Evolutionary conservation across 768 basidiomycete species (phyloP).

Genomic region (Suillus variegatus): DNA sequence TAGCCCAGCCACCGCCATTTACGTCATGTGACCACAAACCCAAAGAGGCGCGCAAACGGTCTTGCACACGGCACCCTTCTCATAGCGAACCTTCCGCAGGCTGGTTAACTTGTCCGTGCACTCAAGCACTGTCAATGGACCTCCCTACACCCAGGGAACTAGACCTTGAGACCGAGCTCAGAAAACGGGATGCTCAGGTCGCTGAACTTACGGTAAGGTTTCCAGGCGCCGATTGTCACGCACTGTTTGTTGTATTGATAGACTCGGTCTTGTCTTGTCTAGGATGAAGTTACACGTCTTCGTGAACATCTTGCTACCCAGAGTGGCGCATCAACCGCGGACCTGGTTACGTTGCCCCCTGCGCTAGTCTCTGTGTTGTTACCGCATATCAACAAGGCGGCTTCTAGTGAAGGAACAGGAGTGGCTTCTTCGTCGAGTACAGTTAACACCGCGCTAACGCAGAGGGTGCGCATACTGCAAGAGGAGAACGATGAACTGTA

Average conservation of each 20-base stretch:
- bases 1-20: conserved; percentile 17
- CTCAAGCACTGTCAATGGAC: conserved; percentile 47
- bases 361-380: conserved; percentile 67
- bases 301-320: conserved; percentile 66
- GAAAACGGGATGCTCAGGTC: conserved; percentile 73
- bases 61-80: conserved; percentile 26
- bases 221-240: conserved; percentile 22
- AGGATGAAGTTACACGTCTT: conserved; percentile 76
- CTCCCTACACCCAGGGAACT: conserved; percentile 75
- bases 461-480: conserved; percentile 70
- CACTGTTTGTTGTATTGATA: conserved; percentile 20
- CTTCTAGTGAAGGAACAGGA: conserved; percentile 29
- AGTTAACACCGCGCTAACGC: conserved; percentile 72
- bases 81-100: conserved; percentile 4
- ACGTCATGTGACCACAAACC: conserved; percentile 28
- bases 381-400: conserved; percentile 59
- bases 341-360: conserved; percentile 70
- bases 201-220: conserved; percentile 68
- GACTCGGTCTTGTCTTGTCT: conserved; percentile 11
- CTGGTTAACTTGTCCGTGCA: conserved; percentile 17
- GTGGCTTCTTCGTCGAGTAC: conserved; percentile 48
- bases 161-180: conserved; percentile 78
- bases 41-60: conserved; percentile 26
- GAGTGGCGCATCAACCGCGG: conserved; percentile 57
- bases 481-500: conserved; percentile 90